Evolutionary conservation across 2,329 filamentous ascomycete genomes (phyloP), one percentile per base, ranked within the genome.

Genomic region (Hymenoscyphus fraxineus): DNA sequence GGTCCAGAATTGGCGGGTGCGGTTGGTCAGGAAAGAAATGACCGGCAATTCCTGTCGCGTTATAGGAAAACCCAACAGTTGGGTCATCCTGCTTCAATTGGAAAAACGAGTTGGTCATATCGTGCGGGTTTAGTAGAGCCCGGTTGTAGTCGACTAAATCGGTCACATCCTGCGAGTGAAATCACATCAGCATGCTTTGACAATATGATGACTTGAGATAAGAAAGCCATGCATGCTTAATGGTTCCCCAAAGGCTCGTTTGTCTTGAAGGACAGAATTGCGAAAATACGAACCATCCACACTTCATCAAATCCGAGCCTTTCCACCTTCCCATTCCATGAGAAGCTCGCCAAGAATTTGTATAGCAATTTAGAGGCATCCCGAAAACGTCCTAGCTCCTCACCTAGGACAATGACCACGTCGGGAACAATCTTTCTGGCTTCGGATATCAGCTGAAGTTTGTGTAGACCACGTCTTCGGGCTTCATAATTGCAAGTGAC

Each of bases 401-500:
- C 93, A 38, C 94, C 93, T 19, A 96, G 85, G 44, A 95, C 85
- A 59, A 97, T 87, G 60, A 97, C 86, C 16, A 96, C 84, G 64
- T 96, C 91, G 0, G 93, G 93, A 70, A 93, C 97, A 35, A 88
- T 77, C 70, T 83, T 87, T 77, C 86, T 91, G 3, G 94, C 95
- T 67, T 97, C 92, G 61, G 82, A 85, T 74, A 97, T 87, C 68
- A 92, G 84, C 82, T 96, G 93, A 66, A 98, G 82, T 80, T 99
- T 98, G 76, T 85, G 82, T 62, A 93, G 82, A 62, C 86, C 87
- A n/a, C 79, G 83, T 60, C 86, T 80, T 41, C 94, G 87, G 27
- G 94, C 94, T 74, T 91, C 91, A 77, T 98, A 98, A 78, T 98
- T 98, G 83, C 92, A 96, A 4, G 93, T 96, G 27, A 93, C 92